Evolutionary conservation across 2,329 filamentous ascomycete genomes (phyloP), one percentile per base, ranked within the genome.

Genomic region (Colletotrichum orbiculare): DNA sequence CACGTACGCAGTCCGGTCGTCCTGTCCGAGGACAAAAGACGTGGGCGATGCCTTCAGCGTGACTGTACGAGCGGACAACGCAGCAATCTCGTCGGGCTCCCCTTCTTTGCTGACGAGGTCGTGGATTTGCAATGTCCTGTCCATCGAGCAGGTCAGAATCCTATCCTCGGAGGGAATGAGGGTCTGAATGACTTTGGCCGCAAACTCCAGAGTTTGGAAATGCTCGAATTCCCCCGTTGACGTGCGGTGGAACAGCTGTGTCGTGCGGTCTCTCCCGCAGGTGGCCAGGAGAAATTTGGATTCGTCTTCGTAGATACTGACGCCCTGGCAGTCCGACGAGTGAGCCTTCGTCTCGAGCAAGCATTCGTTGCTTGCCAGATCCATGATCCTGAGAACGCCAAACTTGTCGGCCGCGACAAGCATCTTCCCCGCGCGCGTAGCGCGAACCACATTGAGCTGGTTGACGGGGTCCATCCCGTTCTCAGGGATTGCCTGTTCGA

Each of bases 191-290:
- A 99, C 94, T 68, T 92, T 92, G 25, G 94, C 93, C 37, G 94
- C 89, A 76, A 98, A 97, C 70, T 99, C 95, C 60, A 98, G 86
- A 0, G 96, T 99, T 76, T 99, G 96, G 55, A 97, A 87, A 62
- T 97, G 86, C 63, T 91, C 87, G 76, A 96, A 91, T 3, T 78
- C 78, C 2, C 87, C 85, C 11, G 78, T 81, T 1, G 79, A 78
- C 33, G 83, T 82, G 34, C 83, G 82, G 66, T 87, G 84, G 74
- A 97, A 98, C n/a, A 99, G 81, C 75, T 99, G 96, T 1, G 95
- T 87, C n/a, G 91, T 97, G 54, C 96, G 90, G 77, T 99, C 96
- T 69, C 96, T 87, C 41, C 93, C 92, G 73, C 91, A 94, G 10
- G 90, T 94, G 15, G 92, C 95, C 70, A 98, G 83, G 49, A 97